Base-by-base conservation (phyloP, 2,329 filamentous ascomycete species). In the Diaporthe citriasiana region DNA sequence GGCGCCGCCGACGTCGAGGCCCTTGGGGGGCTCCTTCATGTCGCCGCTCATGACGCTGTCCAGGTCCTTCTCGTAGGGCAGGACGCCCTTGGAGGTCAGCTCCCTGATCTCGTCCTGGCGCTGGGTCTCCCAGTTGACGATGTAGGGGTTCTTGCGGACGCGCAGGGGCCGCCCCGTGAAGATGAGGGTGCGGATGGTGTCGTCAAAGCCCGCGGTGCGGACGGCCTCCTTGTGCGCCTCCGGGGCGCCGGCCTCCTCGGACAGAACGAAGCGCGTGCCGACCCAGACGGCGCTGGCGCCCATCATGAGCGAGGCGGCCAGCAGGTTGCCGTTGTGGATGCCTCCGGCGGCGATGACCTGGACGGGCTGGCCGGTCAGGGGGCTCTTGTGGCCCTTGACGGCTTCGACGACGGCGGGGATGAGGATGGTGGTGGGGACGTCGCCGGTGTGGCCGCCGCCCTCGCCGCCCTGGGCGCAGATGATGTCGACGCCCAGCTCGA, bases 381-480 rank as follows among this genome's bases (percentile, higher is more conserved):
- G 95, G 78, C 93, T 95, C 86, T 92, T 98, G 87, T 93, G 88
- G 82, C 93, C 93, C 85, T 93, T 89, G 87, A 91, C 92, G 79
- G 95, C 89, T 79, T 96, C 91, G 79, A 95, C 95, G 75, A 97
- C 95, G 73, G 95, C 93, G 71, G 97, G 97, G 83, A 98, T 98
- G 77, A 99, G 92, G 78, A 99, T 87, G 1, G 94, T 92, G 71
- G 96, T 98, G 77, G 97, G 95, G 51, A 98, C 93, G 84, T 98
- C 94, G 80, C 97, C 97, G 19, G 95, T 98, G 89, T 98, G 95
- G 78, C 97, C 97, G 83, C 97, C 97, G 77, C 97, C 97, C 87
- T 99, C 97, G 80, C 97, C 96, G 82, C 97, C 97, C 87, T 99
- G 97, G 70, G 97, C 97, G 88, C 96, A 98, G 87, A 99, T 98